Evolutionary conservation across 2,329 filamentous ascomycete species (phyloP).

Genomic region (Aspergillus hortae): DNA sequence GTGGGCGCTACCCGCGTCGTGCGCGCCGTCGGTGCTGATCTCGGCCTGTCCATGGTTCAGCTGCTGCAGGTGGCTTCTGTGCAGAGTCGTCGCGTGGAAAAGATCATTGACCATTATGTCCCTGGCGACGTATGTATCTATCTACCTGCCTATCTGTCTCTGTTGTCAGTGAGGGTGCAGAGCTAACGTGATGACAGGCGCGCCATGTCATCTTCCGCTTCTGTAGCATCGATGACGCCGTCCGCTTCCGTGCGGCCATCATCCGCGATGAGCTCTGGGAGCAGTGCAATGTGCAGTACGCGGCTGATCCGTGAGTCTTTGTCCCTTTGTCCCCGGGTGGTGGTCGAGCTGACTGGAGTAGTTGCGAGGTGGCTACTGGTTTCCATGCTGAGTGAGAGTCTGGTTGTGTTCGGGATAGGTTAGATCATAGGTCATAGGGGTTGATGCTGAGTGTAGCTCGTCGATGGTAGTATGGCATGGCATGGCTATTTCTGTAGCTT

Average conservation of each 20-base stretch:
- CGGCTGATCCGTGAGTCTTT: slow-evolving; percentile 39
- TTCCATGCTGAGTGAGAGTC: slow-evolving; percentile 14
- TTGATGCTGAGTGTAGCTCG: too few relatives aligned
- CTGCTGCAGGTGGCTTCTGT: slow-evolving; percentile 38
- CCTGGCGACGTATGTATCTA: slow-evolving; percentile 37
- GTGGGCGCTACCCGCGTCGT: slow-evolving; percentile 45
- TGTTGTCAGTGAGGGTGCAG: not conserved
- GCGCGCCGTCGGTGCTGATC: slow-evolving; percentile 40
- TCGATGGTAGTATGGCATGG: too few relatives aligned
- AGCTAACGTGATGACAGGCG: slow-evolving; percentile 26
- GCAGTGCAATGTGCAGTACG: slow-evolving; percentile 42
- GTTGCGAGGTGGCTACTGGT: slow-evolving; percentile 21
- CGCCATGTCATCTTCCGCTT: slow-evolving; percentile 48
- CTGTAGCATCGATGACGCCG: slow-evolving; percentile 44
- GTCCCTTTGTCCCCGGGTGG: not conserved
- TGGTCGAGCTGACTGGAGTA: slow-evolving; percentile 8
- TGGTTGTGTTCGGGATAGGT: not conserved
- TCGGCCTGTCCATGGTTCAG: slow-evolving; percentile 35
- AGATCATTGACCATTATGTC: slow-evolving; percentile 41
- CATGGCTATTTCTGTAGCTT: too few relatives aligned
- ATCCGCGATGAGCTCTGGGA: slow-evolving; percentile 44
- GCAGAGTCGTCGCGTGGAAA: slow-evolving; percentile 43
- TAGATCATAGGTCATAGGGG: too few relatives aligned
- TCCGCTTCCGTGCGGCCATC: slow-evolving; percentile 42
- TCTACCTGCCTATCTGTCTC: not conserved